Conservation (phyloP, 2,329 filamentous ascomycete species). For the Aspergillus floridensis region DNA sequence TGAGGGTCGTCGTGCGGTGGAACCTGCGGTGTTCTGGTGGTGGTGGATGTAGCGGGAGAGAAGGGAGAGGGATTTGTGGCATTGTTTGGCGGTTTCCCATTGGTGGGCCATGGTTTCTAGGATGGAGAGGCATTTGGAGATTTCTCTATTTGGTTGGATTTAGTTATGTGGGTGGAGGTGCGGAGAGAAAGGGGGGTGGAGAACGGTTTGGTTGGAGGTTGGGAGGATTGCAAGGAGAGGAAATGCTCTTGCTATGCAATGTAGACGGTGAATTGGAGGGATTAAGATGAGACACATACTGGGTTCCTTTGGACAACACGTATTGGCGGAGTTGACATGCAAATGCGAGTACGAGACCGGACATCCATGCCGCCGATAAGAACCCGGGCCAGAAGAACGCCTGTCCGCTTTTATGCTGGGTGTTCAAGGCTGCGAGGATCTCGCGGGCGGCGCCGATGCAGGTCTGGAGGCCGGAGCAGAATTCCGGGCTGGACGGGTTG, state of each 20-base stretch:
- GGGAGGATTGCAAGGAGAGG: not conserved
- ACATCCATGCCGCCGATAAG: slow-evolving; percentile 43
- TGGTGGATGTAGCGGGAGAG: slow-evolving; percentile 32
- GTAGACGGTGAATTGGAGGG: too few species aligned
- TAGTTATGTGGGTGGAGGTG: slow-evolving; percentile 1
- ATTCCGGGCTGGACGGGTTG: slow-evolving; percentile 37
- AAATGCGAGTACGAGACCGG: slow-evolving; percentile 41
- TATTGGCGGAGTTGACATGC: slow-evolving; percentile 43
- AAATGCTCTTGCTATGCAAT: too few species aligned
- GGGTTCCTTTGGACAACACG: slow-evolving; percentile 31
- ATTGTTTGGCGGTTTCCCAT: slow-evolving; percentile 43
- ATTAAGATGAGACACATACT: slow-evolving; percentile 21
- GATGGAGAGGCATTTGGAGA: slow-evolving; percentile 32
- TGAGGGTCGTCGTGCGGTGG: not conserved
- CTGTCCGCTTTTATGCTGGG: slow-evolving; percentile 32
- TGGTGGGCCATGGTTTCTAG: slow-evolving; percentile 36
- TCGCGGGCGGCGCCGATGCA: slow-evolving; percentile 42
- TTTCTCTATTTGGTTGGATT: slow-evolving; percentile 28
- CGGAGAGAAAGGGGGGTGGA: too few species aligned
- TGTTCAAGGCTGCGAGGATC: slow-evolving; percentile 36
- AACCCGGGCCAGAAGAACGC: slow-evolving; percentile 42
- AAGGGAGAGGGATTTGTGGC: slow-evolving; percentile 35
- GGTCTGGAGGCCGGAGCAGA: slow-evolving; percentile 41
- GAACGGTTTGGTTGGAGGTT: not conserved
- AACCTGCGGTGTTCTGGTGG: not conserved